Percentiles rank a stretch among this genome's conserved stretches.
Evolutionary conservation across 2,329 filamentous ascomycete genomes (phyloP).

Genomic region (Fusarium fracticaudum): DNA sequence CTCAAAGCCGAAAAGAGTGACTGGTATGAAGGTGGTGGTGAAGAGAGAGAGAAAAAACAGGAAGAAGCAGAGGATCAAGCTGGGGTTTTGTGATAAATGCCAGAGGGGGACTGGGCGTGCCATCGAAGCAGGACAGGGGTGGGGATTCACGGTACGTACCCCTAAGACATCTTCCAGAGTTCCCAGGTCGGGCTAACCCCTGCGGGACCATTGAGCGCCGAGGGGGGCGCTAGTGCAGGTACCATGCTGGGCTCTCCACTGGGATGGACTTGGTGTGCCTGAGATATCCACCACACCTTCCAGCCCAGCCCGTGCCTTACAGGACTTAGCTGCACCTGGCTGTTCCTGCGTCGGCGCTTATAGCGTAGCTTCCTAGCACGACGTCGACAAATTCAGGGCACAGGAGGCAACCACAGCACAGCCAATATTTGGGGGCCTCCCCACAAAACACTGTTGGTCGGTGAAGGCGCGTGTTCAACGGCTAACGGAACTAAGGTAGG

Average conservation of each 20-base stretch:
- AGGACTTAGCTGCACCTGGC: neutral
- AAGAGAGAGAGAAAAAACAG: constrained; percentile 29
- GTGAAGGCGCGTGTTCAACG: constrained; percentile 35
- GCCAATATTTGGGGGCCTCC: neutral
- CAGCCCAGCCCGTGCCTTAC: constrained; percentile 18
- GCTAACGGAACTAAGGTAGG: constrained; percentile 3
- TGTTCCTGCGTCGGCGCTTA: constrained; percentile 34
- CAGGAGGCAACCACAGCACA: neutral
- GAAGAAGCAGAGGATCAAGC: constrained; percentile 25
- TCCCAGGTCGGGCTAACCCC: constrained; percentile 22
- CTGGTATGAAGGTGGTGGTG: constrained; percentile 43
- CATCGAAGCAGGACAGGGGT: constrained; percentile 5
- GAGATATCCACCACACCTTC: constrained; percentile 1
- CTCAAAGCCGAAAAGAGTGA: constrained; percentile 46
- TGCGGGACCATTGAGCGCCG: constrained; percentile 32
- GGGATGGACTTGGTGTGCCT: neutral
- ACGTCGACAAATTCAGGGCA: neutral
- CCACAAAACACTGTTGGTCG: constrained; percentile 23
- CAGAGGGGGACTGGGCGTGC: constrained; percentile 27
- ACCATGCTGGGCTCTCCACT: constrained; percentile 22
- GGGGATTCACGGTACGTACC: constrained; percentile 30
- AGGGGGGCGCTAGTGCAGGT: constrained; percentile 36
- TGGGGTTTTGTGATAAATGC: constrained; percentile 41
- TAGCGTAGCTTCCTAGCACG: neutral
- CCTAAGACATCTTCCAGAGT: neutral